Evolutionary conservation across 2,329 filamentous ascomycete genomes (phyloP).

Genomic region (Fusarium miscanthi): DNA sequence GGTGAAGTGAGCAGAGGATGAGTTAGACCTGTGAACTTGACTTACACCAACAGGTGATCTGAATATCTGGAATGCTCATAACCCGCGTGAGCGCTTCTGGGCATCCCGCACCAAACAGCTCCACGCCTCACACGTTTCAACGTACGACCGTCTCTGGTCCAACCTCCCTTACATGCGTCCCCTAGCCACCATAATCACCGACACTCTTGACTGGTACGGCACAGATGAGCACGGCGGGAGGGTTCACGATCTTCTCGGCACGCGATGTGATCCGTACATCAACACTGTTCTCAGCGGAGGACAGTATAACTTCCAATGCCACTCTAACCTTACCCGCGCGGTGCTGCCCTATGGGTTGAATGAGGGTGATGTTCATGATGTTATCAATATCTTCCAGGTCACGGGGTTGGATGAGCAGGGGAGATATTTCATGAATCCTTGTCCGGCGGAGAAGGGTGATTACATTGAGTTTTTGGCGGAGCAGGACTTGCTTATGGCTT

Average conservation of each 20-base stretch:
- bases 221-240: slow-evolving; percentile 71
- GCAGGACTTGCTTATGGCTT: slow-evolving; percentile 74
- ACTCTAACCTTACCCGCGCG: slow-evolving; percentile 82
- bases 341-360: slow-evolving; percentile 74
- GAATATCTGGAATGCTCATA: slow-evolving; percentile 82
- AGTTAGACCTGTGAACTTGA: not conserved
- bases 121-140: slow-evolving; percentile 78
- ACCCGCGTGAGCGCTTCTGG: slow-evolving; percentile 86
- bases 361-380: slow-evolving; percentile 84
- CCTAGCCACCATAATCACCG: slow-evolving; percentile 75
- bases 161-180: slow-evolving; percentile 81
- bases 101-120: slow-evolving; percentile 82
- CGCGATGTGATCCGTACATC: slow-evolving; percentile 86
- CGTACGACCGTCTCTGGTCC: slow-evolving; percentile 81
- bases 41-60: slow-evolving; percentile 67
- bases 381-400: slow-evolving; percentile 88
- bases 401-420: slow-evolving; percentile 79
- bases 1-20: not conserved
- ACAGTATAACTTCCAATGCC: slow-evolving; percentile 84
- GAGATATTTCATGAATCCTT: slow-evolving; percentile 79
- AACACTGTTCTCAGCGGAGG: slow-evolving; percentile 77
- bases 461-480: slow-evolving; percentile 84
- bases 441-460: slow-evolving; percentile 65
- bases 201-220: slow-evolving; percentile 73
- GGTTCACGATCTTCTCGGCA: slow-evolving; percentile 84